Percentiles rank a stretch among this genome's conserved stretches.
Evolutionary conservation across 2,329 filamentous ascomycete species (phyloP).

Genomic region (Trichoderma lentiforme): DNA sequence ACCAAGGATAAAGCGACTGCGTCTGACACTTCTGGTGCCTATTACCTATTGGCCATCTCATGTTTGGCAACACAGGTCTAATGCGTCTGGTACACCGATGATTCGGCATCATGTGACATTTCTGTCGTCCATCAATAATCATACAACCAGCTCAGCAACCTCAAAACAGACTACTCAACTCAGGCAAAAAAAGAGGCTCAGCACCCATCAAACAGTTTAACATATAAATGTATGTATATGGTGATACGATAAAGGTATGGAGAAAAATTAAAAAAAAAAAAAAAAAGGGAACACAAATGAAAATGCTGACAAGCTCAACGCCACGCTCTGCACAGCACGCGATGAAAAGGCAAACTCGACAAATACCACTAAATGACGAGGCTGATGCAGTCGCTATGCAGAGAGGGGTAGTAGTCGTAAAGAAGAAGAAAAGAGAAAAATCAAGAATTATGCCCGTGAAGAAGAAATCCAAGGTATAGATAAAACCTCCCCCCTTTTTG

Average conservation of each 20-base stretch:
- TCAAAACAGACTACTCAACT: not conserved
- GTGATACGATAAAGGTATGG: not conserved
- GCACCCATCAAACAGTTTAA: not conserved
- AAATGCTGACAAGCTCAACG: slow-evolving; percentile 16
- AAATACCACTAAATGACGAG: slow-evolving; percentile 8
- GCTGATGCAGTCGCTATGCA: slow-evolving; percentile 12
- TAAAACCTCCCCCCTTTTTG: not conserved
- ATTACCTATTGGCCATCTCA: not conserved
- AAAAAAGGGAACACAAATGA: not conserved
- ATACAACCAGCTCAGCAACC: not conserved
- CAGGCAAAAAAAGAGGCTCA: not conserved
- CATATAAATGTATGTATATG: slow-evolving; percentile 2
- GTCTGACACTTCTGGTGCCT: not conserved
- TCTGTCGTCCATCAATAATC: not conserved
- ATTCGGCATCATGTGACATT: not conserved
- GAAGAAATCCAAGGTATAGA: slow-evolving; percentile 13
- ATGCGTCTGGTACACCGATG: not conserved
- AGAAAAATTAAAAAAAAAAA: not conserved
- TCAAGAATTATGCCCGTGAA: slow-evolving; percentile 9
- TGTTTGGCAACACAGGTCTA: not conserved
- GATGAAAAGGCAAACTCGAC: slow-evolving; percentile 2
- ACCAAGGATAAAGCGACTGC: not conserved
- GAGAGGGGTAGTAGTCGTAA: not conserved
- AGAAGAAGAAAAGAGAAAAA: not conserved
- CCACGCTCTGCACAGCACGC: slow-evolving; percentile 15